Evolutionary conservation across 1,284 basidiomycete genomes (phyloP), one percentile per base, ranked within the genome.

Genomic region (Cutaneotrichosporon mucoides): DNA sequence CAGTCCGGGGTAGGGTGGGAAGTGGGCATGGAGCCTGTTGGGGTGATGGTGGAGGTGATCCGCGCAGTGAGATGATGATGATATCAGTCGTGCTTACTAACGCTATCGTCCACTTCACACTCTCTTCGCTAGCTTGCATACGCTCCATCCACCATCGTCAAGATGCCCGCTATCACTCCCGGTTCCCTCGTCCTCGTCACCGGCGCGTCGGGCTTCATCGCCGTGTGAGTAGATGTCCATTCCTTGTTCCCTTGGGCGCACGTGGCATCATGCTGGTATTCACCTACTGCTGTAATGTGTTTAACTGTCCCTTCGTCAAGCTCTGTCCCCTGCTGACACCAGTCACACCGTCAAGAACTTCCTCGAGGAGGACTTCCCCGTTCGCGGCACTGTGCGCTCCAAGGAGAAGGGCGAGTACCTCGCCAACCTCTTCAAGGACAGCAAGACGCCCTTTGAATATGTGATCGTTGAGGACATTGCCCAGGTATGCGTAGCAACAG

Each of bases 301-400:
- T 24, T 24, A 24, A 24, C 24, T 24, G 24, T 24, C 24, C 24
- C 42, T 6, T 11, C 6, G 6, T n/a, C 42, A 6, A 6, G n/a
- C 42, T n/a, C 42, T 43, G 13, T 12, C 10, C 4, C 34, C 8
- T n/a, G 16, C 45, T 50, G 45, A 66, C 48, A 61, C 53, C 52
- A 65, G 69, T 2, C 71, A 76, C 53, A 68, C 71, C 8, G 66
- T 68, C 43, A 59, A 68, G 50, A 56, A 62, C 12, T 63, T 76
- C 41, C 65, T 77, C 33, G 64, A 71, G n/a, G 57, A 52, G 12
- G 74, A 72, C n/a, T 75, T 69, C 69, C 65, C 68, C 13, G 85
- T 87, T 16, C 79, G 84, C 24, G 84, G 82, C 9, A 84, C 84
- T 0, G 84, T 86, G 8, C 81, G 85, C 36, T 80, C 82, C 0